Evolutionary conservation across 2,329 filamentous ascomycete genomes (phyloP), one percentile per base, ranked within the genome.

Genomic region (Stemphylium lycopersici): DNA sequence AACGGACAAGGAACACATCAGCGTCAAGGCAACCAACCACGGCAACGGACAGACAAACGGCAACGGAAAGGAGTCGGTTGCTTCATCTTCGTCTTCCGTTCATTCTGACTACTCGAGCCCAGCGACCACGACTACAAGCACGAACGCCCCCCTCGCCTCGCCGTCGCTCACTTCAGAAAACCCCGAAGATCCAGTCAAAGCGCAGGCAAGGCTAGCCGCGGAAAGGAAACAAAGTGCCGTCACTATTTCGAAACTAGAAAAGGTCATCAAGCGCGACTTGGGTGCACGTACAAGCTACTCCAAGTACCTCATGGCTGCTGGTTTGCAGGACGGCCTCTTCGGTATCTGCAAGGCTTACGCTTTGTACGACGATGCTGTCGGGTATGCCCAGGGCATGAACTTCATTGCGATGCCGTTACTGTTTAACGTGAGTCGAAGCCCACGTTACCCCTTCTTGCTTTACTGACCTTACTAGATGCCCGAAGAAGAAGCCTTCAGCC

Each of bases 331-430:
- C 67, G 90, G 91, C 7, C 83, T 99, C 8, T 98, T 96, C 76
- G 93, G 93, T 33, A 86, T 99, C 32, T 99, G 95, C 80, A 99
- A 98, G 76, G 93, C 95, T 1, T 99, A 99, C 77, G 95, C 95
- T 12, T 81, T 99, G 26, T 98, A 93, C 66, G 95, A 99, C 69
- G 92, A 96, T 69, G 89, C 83, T 6, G 95, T 99, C 32, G 93
- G 95, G 29, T 99, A 99, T 75, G 93, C 96, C 0, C 95, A 99
- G 76, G 95, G 95, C 71, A 97, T 99, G 90, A 99, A 98, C 72
- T 99, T 99, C 70, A 86, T 99, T 55, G 90, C 92, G 43, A 98
- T 98, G 92, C 95, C 96, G 20, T 76, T 99, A 15, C 81, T 99
- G 1, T 97, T 99, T 79, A 98, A 97, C 73, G 88, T 90, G 78